Conservation (phyloP, 2,329 filamentous ascomycete species). For the Alternaria atra region DNA sequence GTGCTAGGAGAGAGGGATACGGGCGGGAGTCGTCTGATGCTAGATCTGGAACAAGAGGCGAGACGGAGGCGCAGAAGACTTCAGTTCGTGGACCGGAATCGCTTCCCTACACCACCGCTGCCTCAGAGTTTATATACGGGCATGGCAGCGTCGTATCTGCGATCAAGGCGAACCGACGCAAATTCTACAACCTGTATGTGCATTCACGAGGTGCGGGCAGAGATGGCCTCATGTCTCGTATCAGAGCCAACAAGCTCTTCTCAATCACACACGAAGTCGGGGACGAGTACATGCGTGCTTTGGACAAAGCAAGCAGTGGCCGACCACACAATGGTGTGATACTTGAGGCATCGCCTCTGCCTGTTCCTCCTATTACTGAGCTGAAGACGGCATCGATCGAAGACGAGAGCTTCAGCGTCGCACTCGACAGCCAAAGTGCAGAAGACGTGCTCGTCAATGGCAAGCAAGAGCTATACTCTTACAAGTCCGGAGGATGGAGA, state of each 20-base stretch:
- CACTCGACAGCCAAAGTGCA: constrained; percentile 70
- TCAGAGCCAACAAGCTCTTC: constrained; percentile 30
- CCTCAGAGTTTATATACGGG: constrained; percentile 92
- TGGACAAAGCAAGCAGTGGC: constrained; percentile 84
- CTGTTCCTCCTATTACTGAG: constrained; percentile 71
- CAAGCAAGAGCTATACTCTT: constrained; percentile 61
- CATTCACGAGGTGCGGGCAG: constrained; percentile 39
- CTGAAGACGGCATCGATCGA: constrained; percentile 63
- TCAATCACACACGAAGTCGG: constrained; percentile 62
- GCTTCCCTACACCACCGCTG: constrained; percentile 80
- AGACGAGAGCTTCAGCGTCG: constrained; percentile 32
- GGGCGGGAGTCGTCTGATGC: background rate
- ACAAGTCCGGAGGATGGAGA: constrained; percentile 55
- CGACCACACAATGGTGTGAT: constrained; percentile 91
- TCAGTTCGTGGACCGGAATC: constrained; percentile 37
- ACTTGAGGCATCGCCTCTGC: constrained; percentile 85
- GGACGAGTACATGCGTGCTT: constrained; percentile 68
- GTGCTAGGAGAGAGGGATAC: constrained; percentile 9
- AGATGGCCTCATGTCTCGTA: constrained; percentile 30
- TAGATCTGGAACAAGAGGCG: background rate
- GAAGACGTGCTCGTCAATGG: constrained; percentile 83
- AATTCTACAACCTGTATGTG: constrained; percentile 86
- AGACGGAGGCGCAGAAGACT: background rate
- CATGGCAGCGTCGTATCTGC: constrained; percentile 82
- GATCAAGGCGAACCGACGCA: constrained; percentile 72